These are phyloP conservation scores for Malassezia dermatis DNA, from an alignment of 1,284 basidiomycete species.

Conservation along the genomic window DNA sequence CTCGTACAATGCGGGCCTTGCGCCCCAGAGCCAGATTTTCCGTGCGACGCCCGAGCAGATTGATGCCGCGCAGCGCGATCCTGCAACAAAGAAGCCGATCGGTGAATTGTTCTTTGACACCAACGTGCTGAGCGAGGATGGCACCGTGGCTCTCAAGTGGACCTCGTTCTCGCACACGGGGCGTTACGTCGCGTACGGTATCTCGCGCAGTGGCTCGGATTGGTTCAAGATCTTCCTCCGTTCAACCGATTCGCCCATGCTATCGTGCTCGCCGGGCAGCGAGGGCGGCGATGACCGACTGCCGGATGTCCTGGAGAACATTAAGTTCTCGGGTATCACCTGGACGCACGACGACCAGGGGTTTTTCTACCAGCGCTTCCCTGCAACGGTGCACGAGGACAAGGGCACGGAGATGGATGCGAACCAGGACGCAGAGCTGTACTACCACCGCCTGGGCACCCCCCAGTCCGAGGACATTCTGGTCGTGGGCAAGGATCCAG, in stretches of 20 bases:
- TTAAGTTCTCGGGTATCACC: conserved; percentile 37
- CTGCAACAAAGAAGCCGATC: conserved; percentile 24
- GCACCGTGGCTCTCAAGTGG: conserved; percentile 35
- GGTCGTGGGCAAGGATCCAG: conserved; percentile 33
- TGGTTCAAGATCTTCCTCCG: conserved; percentile 42
- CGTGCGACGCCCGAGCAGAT: conserved; percentile 28
- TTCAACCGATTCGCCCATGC: conserved; percentile 31
- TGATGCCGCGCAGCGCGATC: conserved; percentile 17
- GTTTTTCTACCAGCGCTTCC: conserved; percentile 43
- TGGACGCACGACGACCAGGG: conserved; percentile 44
- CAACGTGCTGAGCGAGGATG: conserved; percentile 38
- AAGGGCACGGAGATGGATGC: conserved; percentile 43
- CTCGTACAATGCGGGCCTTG: conserved; percentile 41
- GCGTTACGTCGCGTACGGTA: conserved; percentile 39
- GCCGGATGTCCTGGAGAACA: conserved; percentile 29
- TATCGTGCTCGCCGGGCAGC: conserved; percentile 21
- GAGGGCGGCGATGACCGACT: conserved; percentile 34
- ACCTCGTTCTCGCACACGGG: conserved; percentile 38
- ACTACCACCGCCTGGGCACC: conserved; percentile 41
- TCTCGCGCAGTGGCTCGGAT: conserved; percentile 43
- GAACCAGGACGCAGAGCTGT: conserved; percentile 40
- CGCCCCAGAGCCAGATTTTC: conserved; percentile 39
- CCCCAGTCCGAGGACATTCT: conserved; percentile 36
- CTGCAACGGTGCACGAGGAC: conserved; percentile 28
- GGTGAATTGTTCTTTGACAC: conserved; percentile 43